These are phyloP conservation scores for Hericium rajendrae DNA, from an alignment of 768 basidiomycete genomes.

Conservation along the genomic window DNA sequence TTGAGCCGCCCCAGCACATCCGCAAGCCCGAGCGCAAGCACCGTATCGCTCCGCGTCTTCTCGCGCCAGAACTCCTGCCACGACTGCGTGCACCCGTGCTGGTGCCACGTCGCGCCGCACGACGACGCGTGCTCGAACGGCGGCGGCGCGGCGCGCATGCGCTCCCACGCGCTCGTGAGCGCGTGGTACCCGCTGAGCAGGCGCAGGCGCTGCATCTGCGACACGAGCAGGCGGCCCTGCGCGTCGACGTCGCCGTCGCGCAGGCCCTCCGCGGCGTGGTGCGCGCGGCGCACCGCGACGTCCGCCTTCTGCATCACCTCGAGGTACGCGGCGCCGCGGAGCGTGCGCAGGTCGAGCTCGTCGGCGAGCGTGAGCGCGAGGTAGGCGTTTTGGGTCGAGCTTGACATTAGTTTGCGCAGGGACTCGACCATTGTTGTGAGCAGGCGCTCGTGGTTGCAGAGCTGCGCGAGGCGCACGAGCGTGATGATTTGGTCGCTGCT, in stretches of 20 bases:
- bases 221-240: conserved; percentile 42
- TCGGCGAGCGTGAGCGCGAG: conserved; percentile 67
- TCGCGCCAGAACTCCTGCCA: conserved; percentile 80
- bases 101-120: conserved; percentile 64
- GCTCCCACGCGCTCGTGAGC: conserved; percentile 58
- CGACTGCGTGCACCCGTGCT: conserved; percentile 59
- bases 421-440: conserved; percentile 49
- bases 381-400: conserved; percentile 57
- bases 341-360: conserved; percentile 48
- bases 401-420: conserved; percentile 51
- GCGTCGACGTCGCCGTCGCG: conserved; percentile 22
- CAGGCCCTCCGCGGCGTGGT: conserved; percentile 9
- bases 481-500: conserved; percentile 12
- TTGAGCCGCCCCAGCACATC: conserved; percentile 60
- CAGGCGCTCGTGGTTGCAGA: conserved; percentile 53
- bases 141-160: conserved; percentile 44
- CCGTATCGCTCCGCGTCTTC: conserved; percentile 51
- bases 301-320: conserved; percentile 62
- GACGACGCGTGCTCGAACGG: conserved; percentile 54
- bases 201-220: conserved; percentile 49
- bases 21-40: conserved; percentile 49
- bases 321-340: conserved; percentile 60
- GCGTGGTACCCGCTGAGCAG: conserved; percentile 63
- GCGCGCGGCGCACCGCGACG: conserved; percentile 22
- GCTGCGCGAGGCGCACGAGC: conserved; percentile 56